These are phyloP conservation scores for Amanita rubescens DNA, from an alignment of 768 basidiomycete species.

Conservation along the genomic window DNA sequence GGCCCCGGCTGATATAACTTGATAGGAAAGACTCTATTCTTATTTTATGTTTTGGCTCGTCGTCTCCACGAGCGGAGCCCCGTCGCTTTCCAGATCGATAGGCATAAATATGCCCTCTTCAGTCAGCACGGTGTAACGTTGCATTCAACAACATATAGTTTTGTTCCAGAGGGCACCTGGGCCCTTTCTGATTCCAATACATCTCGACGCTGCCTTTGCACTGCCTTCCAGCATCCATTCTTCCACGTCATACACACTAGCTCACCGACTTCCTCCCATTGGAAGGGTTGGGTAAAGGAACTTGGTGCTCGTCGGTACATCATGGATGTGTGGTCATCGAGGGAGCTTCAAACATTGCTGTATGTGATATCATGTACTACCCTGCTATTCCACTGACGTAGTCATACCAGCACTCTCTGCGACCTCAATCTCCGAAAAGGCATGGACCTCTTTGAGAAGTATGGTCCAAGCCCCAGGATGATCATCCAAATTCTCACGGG, in stretches of 20 bases:
- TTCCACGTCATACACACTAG: slow-evolving; percentile 5
- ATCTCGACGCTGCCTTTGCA: neutral
- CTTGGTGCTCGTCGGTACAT: slow-evolving; percentile 5
- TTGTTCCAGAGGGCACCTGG: neutral
- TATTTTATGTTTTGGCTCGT: neutral
- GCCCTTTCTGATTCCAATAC: neutral
- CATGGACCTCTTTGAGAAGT: slow-evolving; percentile 7
- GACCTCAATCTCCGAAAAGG: slow-evolving; percentile 3
- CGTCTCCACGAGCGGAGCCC: neutral
- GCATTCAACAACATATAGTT: neutral
- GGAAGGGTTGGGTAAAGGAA: slow-evolving; percentile 9
- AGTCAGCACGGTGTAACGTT: neutral
- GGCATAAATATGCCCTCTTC: neutral
- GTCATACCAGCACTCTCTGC: slow-evolving; percentile 7
- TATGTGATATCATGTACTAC: slow-evolving; percentile 1
- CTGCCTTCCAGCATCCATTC: neutral
- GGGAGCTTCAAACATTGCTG: slow-evolving; percentile 7
- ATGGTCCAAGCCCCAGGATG: slow-evolving; percentile 7
- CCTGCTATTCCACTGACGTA: slow-evolving; percentile 6
- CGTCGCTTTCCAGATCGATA: neutral
- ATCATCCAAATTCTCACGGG: slow-evolving; percentile 9
- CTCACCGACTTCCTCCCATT: slow-evolving; percentile 5
- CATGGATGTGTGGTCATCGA: slow-evolving; percentile 9
- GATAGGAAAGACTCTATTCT: no score
- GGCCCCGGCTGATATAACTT: no score